A percentile compares a stretch with the other conserved stretches of the same genome.
phyloP scores from a whole-genome alignment of 345 rosid species.

The Turnera subulata region DNA sequence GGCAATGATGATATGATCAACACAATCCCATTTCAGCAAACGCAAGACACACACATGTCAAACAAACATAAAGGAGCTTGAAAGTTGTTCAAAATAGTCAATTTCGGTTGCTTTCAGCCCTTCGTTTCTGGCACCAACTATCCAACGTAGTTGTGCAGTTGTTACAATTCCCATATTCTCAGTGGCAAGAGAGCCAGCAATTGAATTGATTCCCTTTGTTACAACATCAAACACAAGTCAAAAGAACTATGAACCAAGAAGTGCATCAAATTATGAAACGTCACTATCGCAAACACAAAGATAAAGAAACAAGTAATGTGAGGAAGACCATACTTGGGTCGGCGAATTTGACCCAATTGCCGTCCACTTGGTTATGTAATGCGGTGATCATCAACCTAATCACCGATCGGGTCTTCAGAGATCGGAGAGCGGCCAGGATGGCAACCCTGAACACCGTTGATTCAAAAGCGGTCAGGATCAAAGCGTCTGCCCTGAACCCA shows the following conservation, averaged over 20 bases:
- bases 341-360: constrained; percentile 80
- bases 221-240: constrained; percentile 13
- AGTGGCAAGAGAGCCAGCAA: constrained; percentile 51
- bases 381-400: constrained; percentile 94
- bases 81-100: constrained; percentile 74
- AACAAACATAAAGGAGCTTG: constrained; percentile 60
- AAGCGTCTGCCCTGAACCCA: constrained; percentile 81
- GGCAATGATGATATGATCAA: not conserved
- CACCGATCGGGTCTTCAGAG: constrained; percentile 57
- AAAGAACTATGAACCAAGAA: not conserved
- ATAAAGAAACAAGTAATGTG: not conserved
- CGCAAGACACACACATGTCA: not conserved
- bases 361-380: constrained; percentile 75
- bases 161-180: constrained; percentile 87
- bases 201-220: constrained; percentile 58
- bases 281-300: not conserved
- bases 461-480: constrained; percentile 51
- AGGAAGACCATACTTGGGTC: constrained; percentile 54
- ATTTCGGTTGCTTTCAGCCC: constrained; percentile 57
- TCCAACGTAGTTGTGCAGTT: constrained; percentile 92
- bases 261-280: not conserved
- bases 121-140: constrained; percentile 84
- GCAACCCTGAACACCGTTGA: constrained; percentile 78
- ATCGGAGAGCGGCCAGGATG: constrained; percentile 77
- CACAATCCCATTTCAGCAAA: not conserved